Evolutionary conservation across 257 asterid species (phyloP).

Genomic region (Ilex asprella): DNA sequence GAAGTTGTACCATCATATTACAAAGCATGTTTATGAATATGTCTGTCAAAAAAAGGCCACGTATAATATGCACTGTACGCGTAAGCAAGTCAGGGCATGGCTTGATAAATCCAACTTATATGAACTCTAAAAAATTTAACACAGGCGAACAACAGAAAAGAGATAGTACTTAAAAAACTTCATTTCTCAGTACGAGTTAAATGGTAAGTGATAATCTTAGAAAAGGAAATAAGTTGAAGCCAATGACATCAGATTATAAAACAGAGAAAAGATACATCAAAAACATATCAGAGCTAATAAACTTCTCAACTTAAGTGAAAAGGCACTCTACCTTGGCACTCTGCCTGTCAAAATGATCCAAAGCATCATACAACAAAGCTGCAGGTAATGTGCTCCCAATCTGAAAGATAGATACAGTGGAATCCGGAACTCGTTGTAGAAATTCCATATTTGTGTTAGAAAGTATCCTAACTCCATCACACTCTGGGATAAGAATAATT

Average conservation of each 20-base stretch:
- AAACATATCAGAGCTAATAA: conserved; percentile 1
- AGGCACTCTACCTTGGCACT: conserved; percentile 72
- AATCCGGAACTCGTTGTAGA: conserved; percentile 92
- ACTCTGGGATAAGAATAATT: conserved; percentile 78
- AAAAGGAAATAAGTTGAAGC: too few species aligned
- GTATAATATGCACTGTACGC: too few species aligned
- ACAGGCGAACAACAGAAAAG: too few species aligned
- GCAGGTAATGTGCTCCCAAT: conserved; percentile 94
- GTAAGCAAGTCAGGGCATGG: too few species aligned
- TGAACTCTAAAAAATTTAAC: too few species aligned
- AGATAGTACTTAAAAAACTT: too few species aligned
- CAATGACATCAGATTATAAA: too few species aligned
- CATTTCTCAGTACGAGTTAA: too few species aligned
- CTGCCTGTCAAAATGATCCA: conserved; percentile 88
- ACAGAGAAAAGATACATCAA: not conserved
- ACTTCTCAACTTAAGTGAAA: not conserved
- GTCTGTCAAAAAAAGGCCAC: too few species aligned
- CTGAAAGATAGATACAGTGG: conserved; percentile 87
- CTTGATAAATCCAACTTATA: too few species aligned
- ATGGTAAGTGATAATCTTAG: too few species aligned
- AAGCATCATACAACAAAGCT: conserved; percentile 89
- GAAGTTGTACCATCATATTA: not conserved
- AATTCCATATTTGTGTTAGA: conserved; percentile 81
- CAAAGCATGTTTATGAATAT: too few species aligned
- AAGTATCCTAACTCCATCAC: conserved; percentile 88